Conservation (phyloP, 768 basidiomycete genomes). For the Boletus patriciae region DNA sequence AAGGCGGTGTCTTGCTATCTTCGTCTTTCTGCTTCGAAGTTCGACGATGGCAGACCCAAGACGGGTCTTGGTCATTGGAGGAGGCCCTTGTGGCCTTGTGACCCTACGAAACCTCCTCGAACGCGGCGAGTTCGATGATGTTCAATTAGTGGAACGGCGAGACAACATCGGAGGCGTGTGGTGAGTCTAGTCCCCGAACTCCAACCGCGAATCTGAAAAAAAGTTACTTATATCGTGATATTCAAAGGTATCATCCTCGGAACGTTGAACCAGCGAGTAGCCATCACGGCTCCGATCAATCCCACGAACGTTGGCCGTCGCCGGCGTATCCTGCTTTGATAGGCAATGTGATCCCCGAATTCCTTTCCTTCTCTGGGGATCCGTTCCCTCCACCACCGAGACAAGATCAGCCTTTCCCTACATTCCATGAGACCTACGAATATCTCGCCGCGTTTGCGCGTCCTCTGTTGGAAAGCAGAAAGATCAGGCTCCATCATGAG, state of each 20-base stretch:
- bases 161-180: slow-evolving; percentile 53
- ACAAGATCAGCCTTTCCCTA: slow-evolving; percentile 31
- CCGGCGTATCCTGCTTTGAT: slow-evolving; percentile 50
- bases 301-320: slow-evolving; percentile 39
- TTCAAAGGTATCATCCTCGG: slow-evolving; percentile 17
- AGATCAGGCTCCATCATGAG: slow-evolving; percentile 44
- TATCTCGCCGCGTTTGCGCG: slow-evolving; percentile 30
- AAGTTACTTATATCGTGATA: neutral
- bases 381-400: slow-evolving; percentile 30
- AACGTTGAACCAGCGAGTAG: neutral
- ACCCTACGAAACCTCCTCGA: slow-evolving; percentile 49
- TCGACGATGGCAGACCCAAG: slow-evolving; percentile 3
- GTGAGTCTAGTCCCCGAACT: slow-evolving; percentile 29
- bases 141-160: slow-evolving; percentile 46
- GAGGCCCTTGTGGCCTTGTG: slow-evolving; percentile 49
- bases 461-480: slow-evolving; percentile 27
- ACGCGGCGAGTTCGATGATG: slow-evolving; percentile 41
- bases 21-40: neutral
- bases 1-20: slow-evolving; percentile 9
- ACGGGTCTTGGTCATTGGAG: slow-evolving; percentile 45
- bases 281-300: neutral
- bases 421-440: slow-evolving; percentile 26
- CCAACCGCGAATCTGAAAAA: neutral
- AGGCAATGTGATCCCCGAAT: slow-evolving; percentile 51
- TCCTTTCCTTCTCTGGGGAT: slow-evolving; percentile 31